Percentiles rank a stretch among this genome's conserved stretches.
Evolutionary conservation across 2,329 filamentous ascomycete genomes (phyloP).

Genomic region (Emmonsiellopsis sp.): DNA sequence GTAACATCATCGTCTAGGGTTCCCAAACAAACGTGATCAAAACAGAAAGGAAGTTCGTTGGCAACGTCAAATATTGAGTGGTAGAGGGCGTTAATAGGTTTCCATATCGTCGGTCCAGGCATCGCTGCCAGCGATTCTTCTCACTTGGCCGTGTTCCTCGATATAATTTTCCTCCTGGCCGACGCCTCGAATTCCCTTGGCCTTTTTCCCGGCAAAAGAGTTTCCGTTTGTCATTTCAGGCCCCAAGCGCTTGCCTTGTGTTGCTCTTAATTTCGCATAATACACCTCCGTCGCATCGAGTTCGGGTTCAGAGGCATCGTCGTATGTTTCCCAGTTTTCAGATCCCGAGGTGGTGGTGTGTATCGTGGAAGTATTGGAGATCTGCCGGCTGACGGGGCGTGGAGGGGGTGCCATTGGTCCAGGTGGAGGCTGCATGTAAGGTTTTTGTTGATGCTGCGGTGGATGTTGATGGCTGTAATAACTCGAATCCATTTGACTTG

Average conservation of each 20-base stretch:
- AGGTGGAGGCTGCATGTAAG: constrained; percentile 21
- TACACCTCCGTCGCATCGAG: constrained; percentile 68
- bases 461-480: constrained; percentile 18
- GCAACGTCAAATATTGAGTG: background rate
- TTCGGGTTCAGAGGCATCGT: constrained; percentile 68
- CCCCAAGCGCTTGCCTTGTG: constrained; percentile 54
- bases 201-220: constrained; percentile 30
- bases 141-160: constrained; percentile 33
- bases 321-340: constrained; percentile 97
- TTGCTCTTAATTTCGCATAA: constrained; percentile 65
- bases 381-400: constrained; percentile 50
- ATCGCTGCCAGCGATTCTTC: constrained; percentile 42
- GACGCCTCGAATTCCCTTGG: constrained; percentile 39
- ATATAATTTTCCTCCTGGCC: constrained; percentile 32
- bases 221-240: constrained; percentile 26
- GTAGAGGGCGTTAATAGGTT: constrained; percentile 22
- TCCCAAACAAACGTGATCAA: too few relatives aligned
- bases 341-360: constrained; percentile 65
- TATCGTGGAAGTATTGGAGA: constrained; percentile 58
- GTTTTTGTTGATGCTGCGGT: constrained; percentile 15
- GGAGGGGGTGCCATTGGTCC: constrained; percentile 19
- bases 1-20: too few relatives aligned
- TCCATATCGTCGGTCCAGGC: constrained; percentile 45
- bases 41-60: background rate
- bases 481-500: constrained; percentile 22